phyloP scores from a whole-genome alignment of 1,284 basidiomycete genomes.

The Heterobasidion irregulare region DNA sequence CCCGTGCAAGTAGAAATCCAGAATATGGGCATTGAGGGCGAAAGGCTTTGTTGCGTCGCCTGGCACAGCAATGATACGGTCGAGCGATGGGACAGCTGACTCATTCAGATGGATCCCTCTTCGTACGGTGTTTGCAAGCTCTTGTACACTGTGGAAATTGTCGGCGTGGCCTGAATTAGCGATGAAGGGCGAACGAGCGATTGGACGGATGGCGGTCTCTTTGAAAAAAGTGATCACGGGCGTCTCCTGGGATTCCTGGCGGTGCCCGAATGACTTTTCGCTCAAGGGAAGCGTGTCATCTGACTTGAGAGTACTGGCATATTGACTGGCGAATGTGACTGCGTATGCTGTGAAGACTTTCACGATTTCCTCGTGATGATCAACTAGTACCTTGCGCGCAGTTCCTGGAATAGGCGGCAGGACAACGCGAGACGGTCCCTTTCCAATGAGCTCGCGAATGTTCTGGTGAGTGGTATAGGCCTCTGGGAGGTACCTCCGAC shows the following conservation, averaged over 20 bases:
- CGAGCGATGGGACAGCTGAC: slow-evolving; percentile 50
- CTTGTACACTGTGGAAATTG: slow-evolving; percentile 36
- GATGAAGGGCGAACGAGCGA: slow-evolving; percentile 47
- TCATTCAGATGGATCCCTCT: slow-evolving; percentile 45
- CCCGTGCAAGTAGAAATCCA: slow-evolving; percentile 63
- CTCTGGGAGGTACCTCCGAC: slow-evolving; percentile 40
- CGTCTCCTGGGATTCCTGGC: slow-evolving; percentile 5
- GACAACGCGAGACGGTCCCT: slow-evolving; percentile 47
- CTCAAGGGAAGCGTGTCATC: slow-evolving; percentile 43
- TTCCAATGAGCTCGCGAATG: slow-evolving; percentile 27
- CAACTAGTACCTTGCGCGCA: slow-evolving; percentile 30
- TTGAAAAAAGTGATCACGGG: slow-evolving; percentile 27
- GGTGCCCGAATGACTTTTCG: slow-evolving; percentile 16
- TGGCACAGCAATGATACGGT: slow-evolving; percentile 23
- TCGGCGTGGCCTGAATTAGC: slow-evolving; percentile 59
- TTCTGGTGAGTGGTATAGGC: slow-evolving; percentile 30
- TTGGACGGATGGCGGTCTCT: slow-evolving; percentile 25
- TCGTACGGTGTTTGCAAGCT: slow-evolving; percentile 43
- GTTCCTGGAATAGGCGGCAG: slow-evolving; percentile 38
- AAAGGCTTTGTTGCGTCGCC: slow-evolving; percentile 17
- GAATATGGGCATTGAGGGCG: slow-evolving; percentile 53
- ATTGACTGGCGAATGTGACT: slow-evolving; percentile 33
- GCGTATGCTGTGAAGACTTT: slow-evolving; percentile 48
- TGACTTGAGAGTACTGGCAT: slow-evolving; percentile 25
- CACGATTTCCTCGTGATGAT: slow-evolving; percentile 44